A percentile compares a stretch with the other conserved stretches of the same genome.
Conservation (phyloP, 495 filamentous ascomycete species). For the Hypoxylon cercidicola region DNA sequence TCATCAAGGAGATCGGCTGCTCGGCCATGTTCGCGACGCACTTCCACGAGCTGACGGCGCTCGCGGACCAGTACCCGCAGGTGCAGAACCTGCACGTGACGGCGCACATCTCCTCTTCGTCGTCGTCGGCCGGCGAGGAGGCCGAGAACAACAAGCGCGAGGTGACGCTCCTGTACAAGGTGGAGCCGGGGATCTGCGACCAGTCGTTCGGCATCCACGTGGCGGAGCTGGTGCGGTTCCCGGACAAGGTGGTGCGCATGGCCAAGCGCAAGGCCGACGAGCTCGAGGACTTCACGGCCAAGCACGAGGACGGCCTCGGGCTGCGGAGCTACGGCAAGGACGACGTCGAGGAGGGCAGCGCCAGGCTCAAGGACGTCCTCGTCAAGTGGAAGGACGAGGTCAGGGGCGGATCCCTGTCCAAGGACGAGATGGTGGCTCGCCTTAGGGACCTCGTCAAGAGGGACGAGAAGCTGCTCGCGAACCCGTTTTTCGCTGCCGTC, state of each 20-base stretch:
- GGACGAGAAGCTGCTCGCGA: conserved; percentile 76
- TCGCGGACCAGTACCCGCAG: conserved; percentile 83
- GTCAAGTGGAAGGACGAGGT: conserved; percentile 89
- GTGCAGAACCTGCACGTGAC: conserved; percentile 96
- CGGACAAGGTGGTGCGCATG: conserved; percentile 97
- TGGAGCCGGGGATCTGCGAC: conserved; percentile 93
- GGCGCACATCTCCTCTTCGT: conserved; percentile 85
- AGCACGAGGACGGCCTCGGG: conserved; percentile 67
- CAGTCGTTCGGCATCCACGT: conserved; percentile 99
- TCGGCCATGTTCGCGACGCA: conserved; percentile 97
- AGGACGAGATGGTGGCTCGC: conserved; percentile 78
- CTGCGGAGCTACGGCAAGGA: conserved; percentile 72
- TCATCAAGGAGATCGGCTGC: conserved; percentile 92
- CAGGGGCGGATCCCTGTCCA: conserved; percentile 70
- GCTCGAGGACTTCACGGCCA: conserved; percentile 92
- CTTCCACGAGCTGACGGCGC: conserved; percentile 95
- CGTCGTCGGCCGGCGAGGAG: conserved; percentile 39
- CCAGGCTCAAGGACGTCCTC: conserved; percentile 84
- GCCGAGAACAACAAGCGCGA: conserved; percentile 73
- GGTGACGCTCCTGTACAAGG: conserved; percentile 96
- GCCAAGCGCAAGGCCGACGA: conserved; percentile 98
- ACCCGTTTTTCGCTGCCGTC: conserved; percentile 91
- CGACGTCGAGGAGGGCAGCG: conserved; percentile 91
- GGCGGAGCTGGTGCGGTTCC: conserved; percentile 97
- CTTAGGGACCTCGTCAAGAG: conserved; percentile 81